Evolutionary conservation across 2,329 filamentous ascomycete genomes (phyloP).

Genomic region (Ophiostoma piceae): DNA sequence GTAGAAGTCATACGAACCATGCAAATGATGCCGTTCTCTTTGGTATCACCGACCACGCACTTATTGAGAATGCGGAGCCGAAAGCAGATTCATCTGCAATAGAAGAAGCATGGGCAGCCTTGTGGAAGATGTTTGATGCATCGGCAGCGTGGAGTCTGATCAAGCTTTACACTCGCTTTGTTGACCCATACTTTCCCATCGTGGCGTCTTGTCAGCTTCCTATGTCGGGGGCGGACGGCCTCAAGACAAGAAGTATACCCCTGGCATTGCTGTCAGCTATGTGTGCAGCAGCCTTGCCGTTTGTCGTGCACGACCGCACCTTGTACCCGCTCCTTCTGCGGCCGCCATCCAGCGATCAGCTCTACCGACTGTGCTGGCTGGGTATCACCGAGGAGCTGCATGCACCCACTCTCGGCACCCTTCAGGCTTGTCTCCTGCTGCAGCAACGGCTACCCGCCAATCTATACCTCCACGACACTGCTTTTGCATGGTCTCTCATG

Average conservation of each 20-base stretch:
- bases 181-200: slow-evolving; percentile 43
- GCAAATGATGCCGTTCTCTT: slow-evolving; percentile 30
- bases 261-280: slow-evolving; percentile 39
- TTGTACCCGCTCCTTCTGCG: slow-evolving; percentile 34
- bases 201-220: slow-evolving; percentile 36
- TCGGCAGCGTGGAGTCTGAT: slow-evolving; percentile 37
- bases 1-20: no score
- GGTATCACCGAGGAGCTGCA: slow-evolving; percentile 34
- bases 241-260: slow-evolving; percentile 33
- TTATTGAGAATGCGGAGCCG: slow-evolving; percentile 35
- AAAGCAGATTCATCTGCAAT: slow-evolving; percentile 29
- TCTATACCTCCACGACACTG: slow-evolving; percentile 34
- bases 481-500: slow-evolving; percentile 34
- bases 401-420: slow-evolving; percentile 33
- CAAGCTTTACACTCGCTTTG: slow-evolving; percentile 39
- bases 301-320: slow-evolving; percentile 40
- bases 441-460: slow-evolving; percentile 34
- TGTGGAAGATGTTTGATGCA: slow-evolving; percentile 33
- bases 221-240: slow-evolving; percentile 17
- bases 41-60: slow-evolving; percentile 34
- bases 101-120: slow-evolving; percentile 31
- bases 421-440: slow-evolving; percentile 35
- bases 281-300: slow-evolving; percentile 42
- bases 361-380: slow-evolving; percentile 34
- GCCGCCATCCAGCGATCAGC: slow-evolving; percentile 30